Conservation (phyloP, 768 basidiomycete species). For the Leccinum longicurvipes region DNA sequence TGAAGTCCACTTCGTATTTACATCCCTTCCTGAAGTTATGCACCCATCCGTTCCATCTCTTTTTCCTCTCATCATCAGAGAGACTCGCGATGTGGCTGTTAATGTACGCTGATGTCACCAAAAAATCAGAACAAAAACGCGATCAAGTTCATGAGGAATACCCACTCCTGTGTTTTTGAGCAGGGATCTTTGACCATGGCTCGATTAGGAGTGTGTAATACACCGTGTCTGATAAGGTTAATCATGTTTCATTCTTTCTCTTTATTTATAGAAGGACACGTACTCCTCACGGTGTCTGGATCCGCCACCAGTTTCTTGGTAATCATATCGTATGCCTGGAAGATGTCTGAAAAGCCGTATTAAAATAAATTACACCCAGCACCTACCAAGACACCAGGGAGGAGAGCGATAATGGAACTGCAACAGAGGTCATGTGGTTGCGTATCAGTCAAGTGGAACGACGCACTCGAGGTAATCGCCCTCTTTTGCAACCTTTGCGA, state of each 20-base stretch:
- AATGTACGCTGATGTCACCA: neutral
- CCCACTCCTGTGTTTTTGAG: neutral
- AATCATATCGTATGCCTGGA: neutral
- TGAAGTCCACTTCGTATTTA: neutral
- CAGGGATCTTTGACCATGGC: neutral
- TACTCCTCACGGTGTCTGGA: constrained; percentile 2
- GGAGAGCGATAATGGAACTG: constrained; percentile 1
- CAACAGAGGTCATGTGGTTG: neutral
- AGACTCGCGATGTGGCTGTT: neutral
- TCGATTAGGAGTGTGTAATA: neutral
- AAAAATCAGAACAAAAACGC: no score
- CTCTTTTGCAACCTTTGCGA: neutral
- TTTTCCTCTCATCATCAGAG: neutral
- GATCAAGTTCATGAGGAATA: neutral
- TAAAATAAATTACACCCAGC: neutral
- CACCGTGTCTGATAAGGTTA: neutral
- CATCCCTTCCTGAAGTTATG: neutral
- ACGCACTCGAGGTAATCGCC: constrained; percentile 8
- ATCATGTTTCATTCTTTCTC: neutral
- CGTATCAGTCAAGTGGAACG: neutral
- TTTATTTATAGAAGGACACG: neutral
- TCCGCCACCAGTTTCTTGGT: neutral
- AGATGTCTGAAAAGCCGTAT: neutral
- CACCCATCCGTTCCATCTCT: neutral
- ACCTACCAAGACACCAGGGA: constrained; percentile 8